Percentiles rank a stretch among this genome's conserved stretches.
Conservation (phyloP, 495 filamentous ascomycete species). For the Xylaria sp. region DNA sequence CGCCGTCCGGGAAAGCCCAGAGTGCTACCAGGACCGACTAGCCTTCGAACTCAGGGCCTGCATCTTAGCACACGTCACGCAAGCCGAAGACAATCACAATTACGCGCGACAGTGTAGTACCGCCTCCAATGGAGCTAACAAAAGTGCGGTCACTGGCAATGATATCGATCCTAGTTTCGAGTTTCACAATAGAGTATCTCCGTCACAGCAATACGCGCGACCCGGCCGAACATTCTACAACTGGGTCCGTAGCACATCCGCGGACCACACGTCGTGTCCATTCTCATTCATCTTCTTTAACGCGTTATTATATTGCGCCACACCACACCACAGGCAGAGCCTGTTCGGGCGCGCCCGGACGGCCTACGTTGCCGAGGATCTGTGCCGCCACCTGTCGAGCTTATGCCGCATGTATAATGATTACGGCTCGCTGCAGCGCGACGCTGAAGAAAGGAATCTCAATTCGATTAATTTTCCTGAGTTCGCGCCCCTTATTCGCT, state of each 20-base stretch:
- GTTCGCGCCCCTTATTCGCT: slow-evolving; percentile 32
- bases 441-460: slow-evolving; percentile 46
- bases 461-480: slow-evolving; percentile 51
- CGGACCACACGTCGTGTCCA: slow-evolving; percentile 46
- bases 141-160: no score
- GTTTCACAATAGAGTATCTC: no score
- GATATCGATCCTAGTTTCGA: no score
- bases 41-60: slow-evolving; percentile 33
- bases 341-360: slow-evolving; percentile 14
- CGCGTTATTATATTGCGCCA: slow-evolving; percentile 36
- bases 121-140: no score
- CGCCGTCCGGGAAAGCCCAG: not conserved
- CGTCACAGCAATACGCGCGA: no score
- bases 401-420: slow-evolving; percentile 54
- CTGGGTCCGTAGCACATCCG: slow-evolving; percentile 48
- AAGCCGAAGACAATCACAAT: slow-evolving; percentile 36
- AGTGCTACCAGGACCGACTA: slow-evolving; percentile 17
- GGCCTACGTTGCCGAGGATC: slow-evolving; percentile 42
- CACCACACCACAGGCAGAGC: not conserved
- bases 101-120: not conserved
- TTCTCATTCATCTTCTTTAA: slow-evolving; percentile 48
- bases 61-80: slow-evolving; percentile 38
- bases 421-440: slow-evolving; percentile 41
- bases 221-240: slow-evolving; percentile 24
- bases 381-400: slow-evolving; percentile 42